phyloP scores from a whole-genome alignment of 208 protist species.

The Acanthamoeba royreba region DNA sequence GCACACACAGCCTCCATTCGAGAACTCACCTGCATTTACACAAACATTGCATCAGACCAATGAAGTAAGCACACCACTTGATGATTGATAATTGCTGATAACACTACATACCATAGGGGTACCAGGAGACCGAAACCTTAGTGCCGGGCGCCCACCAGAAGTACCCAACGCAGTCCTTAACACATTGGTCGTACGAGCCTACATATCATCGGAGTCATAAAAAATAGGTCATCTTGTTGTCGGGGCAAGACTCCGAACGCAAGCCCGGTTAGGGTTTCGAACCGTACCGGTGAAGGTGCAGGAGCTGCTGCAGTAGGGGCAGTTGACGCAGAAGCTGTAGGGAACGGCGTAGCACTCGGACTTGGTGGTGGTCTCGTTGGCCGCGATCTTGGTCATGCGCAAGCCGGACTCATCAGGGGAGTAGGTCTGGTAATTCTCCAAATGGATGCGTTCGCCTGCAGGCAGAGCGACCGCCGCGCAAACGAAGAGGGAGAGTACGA shows the following conservation, averaged over 20 bases:
- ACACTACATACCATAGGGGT: background rate
- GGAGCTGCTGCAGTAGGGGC: background rate
- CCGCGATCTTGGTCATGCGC: background rate
- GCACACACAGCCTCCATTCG: no score
- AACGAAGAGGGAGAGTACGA: background rate
- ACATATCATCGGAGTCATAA: background rate
- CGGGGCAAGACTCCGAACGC: no score
- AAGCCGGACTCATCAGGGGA: background rate
- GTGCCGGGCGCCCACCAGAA: background rate
- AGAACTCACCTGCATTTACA: no score
- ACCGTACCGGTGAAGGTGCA: background rate
- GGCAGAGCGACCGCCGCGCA: background rate
- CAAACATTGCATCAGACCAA: no score
- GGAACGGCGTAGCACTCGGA: background rate
- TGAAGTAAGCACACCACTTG: no score
- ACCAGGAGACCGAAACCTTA: background rate
- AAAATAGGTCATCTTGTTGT: background rate
- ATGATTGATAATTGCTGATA: no score
- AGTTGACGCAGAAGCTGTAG: background rate
- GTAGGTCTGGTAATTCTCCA: background rate
- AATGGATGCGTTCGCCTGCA: background rate
- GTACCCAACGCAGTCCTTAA: background rate
- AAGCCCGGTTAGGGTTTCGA: no score
- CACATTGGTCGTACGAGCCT: background rate
- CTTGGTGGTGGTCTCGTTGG: background rate